Base-by-base conservation (phyloP, 2,329 filamentous ascomycete genomes). In the Colletotrichum salicis region DNA sequence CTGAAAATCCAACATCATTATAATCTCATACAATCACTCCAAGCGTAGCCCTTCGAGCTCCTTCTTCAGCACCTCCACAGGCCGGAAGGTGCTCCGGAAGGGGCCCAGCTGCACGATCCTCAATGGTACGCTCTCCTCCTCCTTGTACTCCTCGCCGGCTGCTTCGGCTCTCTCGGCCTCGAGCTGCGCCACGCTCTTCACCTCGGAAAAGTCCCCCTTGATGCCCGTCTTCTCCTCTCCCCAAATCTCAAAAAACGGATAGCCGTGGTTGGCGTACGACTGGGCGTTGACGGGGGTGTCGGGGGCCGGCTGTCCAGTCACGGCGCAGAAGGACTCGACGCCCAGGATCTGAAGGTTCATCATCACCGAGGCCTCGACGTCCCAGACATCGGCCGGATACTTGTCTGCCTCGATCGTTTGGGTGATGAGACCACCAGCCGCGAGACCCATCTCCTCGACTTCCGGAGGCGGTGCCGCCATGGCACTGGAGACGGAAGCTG, bases 321-420 rank as follows among this genome's bases (percentile, higher is more conserved):
- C 74, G 8, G 71, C 45, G 4, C 77, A 48, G 75, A 84, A 85
- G 6, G 65, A 60, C 0, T 66, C 67, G 3, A 80, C 78, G 72
- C 84, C 82, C 54, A 85, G 75, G 22, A 85, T 80, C 64, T 84
- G 82, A 1, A 83, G 75, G 66, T 84, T 83, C 74, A 84, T 78
- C 48, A 81, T 71, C 13, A 76, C 73, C 3, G 70, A 74, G 1
- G 73, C 75, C 1, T 74, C 71, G 1, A 62, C 45, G 57, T 84
- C 77, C 82, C 81, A 85, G 2, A 64, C 69, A 1, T 73, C 61
- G 48, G 74, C 71, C 1, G 55, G 51, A 7, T 78, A 27, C 2
- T 64, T 58, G 67, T 85, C 83, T 11, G 65, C 29, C 0, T 76
- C 19, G 62, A 85, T 83, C 10, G 75, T 75, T 73, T 86, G 83